Percentiles rank a stretch among this genome's conserved stretches.
Conservation (phyloP, 169 alveolate species). For the Cyclospora cayetanensis region DNA sequence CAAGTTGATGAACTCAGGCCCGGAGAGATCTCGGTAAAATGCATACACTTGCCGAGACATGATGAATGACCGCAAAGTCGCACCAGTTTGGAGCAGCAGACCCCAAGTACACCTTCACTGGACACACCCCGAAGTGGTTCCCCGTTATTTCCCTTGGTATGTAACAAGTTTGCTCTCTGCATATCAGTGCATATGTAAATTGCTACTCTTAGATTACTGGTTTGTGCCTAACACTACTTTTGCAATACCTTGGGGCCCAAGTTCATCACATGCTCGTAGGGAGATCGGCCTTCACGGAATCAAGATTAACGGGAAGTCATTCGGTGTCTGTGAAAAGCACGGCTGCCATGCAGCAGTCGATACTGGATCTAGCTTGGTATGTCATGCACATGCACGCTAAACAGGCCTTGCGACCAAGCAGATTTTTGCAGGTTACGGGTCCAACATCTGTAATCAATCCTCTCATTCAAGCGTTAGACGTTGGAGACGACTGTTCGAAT, state of each 20-base stretch:
- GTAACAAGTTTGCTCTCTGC: slow-evolving; percentile 10
- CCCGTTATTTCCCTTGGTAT: slow-evolving; percentile 87
- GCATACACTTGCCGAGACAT: not conserved
- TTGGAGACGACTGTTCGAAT: slow-evolving; percentile 84
- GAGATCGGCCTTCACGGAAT: slow-evolving; percentile 87
- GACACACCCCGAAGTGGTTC: slow-evolving; percentile 89
- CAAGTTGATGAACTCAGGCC: slow-evolving; percentile 70
- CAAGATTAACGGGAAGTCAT: slow-evolving; percentile 79
- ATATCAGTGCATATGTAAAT: too few species aligned
- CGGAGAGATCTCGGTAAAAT: slow-evolving; percentile 72
- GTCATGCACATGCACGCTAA: not conserved
- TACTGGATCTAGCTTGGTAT: slow-evolving; percentile 90
- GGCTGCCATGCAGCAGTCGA: slow-evolving; percentile 92
- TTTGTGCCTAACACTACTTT: not conserved
- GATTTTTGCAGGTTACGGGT: slow-evolving; percentile 81
- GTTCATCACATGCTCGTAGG: slow-evolving; percentile 80
- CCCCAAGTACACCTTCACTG: slow-evolving; percentile 84
- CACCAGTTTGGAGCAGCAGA: slow-evolving; percentile 89
- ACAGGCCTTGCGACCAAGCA: not conserved
- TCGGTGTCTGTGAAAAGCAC: slow-evolving; percentile 76
- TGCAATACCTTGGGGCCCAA: not conserved
- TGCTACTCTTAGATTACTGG: slow-evolving; percentile 56
- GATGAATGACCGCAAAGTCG: slow-evolving; percentile 59
- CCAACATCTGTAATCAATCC: slow-evolving; percentile 85
- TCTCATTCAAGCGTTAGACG: slow-evolving; percentile 78